phyloP scores from a whole-genome alignment of 106 monocot species.

The Vanilla planifolia region DNA sequence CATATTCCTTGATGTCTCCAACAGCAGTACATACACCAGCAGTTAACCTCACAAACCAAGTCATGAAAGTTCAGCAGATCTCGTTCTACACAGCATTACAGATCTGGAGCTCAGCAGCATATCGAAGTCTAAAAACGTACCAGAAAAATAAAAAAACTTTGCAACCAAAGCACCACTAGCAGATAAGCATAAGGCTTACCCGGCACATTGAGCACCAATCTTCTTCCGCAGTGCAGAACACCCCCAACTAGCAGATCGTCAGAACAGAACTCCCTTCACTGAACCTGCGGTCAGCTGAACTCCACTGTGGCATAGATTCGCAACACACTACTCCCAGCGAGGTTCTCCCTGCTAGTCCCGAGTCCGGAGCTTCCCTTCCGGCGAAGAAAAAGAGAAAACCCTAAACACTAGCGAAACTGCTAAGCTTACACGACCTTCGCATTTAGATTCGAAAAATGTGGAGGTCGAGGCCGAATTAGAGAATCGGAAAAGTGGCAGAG shows the following conservation, averaged over 20 bases:
- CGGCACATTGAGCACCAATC: neutral
- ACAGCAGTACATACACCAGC: too few relatives aligned
- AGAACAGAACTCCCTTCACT: neutral
- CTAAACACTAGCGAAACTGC: neutral
- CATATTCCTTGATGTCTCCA: neutral
- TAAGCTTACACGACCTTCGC: neutral
- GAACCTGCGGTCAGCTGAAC: neutral
- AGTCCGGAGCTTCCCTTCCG: neutral
- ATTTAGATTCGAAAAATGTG: conserved; percentile 3
- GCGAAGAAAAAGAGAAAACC: neutral
- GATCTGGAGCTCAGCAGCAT: conserved; percentile 1
- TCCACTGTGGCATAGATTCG: conserved; percentile 6
- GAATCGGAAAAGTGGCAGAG: neutral
- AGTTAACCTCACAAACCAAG: neutral
- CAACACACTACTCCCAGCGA: neutral
- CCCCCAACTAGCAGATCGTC: conserved; percentile 1
- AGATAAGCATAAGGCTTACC: neutral
- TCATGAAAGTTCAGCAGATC: neutral
- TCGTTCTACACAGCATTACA: conserved; percentile 1
- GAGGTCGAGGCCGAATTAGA: neutral
- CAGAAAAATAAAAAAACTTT: conserved; percentile 5
- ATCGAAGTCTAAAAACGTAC: neutral
- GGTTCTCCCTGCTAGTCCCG: neutral
- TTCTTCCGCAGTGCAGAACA: neutral
- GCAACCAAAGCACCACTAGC: neutral